Percentiles rank a stretch among this genome's conserved stretches.
Conservation (phyloP, 208 protist genomes). For the Zelonia costaricensis region DNA sequence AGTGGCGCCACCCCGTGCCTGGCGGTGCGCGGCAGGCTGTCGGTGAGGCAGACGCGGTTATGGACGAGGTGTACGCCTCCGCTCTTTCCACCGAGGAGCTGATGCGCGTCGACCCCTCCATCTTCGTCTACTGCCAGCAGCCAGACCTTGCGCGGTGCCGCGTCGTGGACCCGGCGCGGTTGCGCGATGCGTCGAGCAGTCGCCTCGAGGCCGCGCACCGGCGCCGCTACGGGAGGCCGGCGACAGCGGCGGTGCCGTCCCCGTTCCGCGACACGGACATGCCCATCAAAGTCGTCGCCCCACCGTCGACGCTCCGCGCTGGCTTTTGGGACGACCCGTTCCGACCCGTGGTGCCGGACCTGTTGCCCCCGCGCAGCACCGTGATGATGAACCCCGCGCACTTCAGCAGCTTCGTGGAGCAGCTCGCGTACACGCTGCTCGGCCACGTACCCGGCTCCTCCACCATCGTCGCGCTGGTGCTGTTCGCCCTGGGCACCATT, state of each 20-base stretch:
- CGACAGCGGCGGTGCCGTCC: conserved; percentile 3
- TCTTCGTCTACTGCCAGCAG: conserved; percentile 49
- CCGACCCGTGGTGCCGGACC: conserved; percentile 17
- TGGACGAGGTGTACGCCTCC: conserved; percentile 58
- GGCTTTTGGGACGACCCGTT: conserved; percentile 53
- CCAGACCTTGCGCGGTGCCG: too few species aligned
- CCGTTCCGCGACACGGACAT: conserved; percentile 11
- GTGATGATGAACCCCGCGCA: conserved; percentile 66
- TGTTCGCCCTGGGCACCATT: conserved; percentile 14
- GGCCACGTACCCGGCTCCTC: conserved; percentile 22
- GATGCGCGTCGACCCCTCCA: conserved; percentile 23
- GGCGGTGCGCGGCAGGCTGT: too few species aligned
- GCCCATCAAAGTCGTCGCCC: conserved; percentile 11
- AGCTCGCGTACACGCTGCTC: conserved; percentile 32
- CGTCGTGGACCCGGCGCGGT: conserved; percentile 26
- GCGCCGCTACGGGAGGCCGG: conserved; percentile 6
- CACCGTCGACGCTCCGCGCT: conserved; percentile 11
- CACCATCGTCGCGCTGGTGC: conserved; percentile 2
- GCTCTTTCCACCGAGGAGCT: conserved; percentile 40
- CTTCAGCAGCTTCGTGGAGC: conserved; percentile 39
- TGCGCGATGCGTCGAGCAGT: conserved; percentile 26
- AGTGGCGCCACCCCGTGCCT: conserved; percentile 4
- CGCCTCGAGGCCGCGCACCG: conserved; percentile 30
- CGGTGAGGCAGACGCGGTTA: conserved; percentile 4
- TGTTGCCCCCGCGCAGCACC: conserved; percentile 33